Evolutionary conservation across 371 early-diverging fungal genomes (phyloP).

Genomic region (Chytridium lagenaria): DNA sequence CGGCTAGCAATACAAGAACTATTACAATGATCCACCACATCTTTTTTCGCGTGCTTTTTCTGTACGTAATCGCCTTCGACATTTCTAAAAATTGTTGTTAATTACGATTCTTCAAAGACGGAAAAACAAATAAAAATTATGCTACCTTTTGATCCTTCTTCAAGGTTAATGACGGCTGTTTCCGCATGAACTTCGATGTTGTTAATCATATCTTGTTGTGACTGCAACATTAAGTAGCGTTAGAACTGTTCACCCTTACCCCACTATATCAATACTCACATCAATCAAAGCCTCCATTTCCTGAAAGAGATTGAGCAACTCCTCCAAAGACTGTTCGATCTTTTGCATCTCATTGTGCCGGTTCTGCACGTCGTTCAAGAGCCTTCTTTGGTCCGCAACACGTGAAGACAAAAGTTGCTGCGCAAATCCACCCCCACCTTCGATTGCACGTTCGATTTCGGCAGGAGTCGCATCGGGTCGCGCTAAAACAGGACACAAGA

Average conservation of each 20-base stretch:
- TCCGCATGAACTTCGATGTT: slow-evolving; percentile 46
- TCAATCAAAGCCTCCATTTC: slow-evolving; percentile 66
- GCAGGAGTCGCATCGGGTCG: slow-evolving; percentile 63
- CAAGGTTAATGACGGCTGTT: slow-evolving; percentile 36
- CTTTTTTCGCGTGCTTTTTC: slow-evolving; percentile 42
- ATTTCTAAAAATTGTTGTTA: slow-evolving; percentile 26
- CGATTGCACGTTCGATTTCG: slow-evolving; percentile 63
- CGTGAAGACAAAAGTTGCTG: slow-evolving; percentile 56
- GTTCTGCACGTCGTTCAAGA: slow-evolving; percentile 63
- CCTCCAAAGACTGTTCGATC: slow-evolving; percentile 62
- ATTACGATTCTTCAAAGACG: too few relatives aligned
- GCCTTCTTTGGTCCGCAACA: slow-evolving; percentile 54
- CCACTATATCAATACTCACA: slow-evolving; percentile 32
- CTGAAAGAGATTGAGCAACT: slow-evolving; percentile 65
- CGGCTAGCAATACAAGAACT: slow-evolving; percentile 32
- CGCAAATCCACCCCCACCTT: slow-evolving; percentile 59
- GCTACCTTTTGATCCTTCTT: slow-evolving; percentile 41
- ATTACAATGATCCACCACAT: slow-evolving; percentile 37
- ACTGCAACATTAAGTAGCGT: slow-evolving; percentile 39
- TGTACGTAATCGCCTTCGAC: slow-evolving; percentile 36
- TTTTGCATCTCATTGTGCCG: slow-evolving; percentile 65
- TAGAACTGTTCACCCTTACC: too few relatives aligned
- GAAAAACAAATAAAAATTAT: too few relatives aligned
- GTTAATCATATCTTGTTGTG: slow-evolving; percentile 48
- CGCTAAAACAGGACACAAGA: too few relatives aligned